These are phyloP conservation scores for Scheffersomyces coipomensis DNA, from an alignment of 805 yeast species.

Conservation along the genomic window DNA sequence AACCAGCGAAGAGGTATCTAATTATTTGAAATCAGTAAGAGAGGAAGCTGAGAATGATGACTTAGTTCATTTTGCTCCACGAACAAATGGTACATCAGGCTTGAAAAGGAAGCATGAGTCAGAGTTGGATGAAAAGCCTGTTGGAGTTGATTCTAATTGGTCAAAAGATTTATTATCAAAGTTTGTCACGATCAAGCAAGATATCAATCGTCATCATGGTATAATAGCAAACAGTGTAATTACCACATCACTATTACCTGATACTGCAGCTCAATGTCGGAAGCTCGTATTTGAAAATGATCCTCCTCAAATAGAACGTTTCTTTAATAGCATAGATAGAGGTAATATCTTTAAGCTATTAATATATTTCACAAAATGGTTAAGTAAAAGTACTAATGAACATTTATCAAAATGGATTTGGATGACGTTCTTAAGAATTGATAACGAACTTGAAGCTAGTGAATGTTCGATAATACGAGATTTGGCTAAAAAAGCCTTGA, in stretches of 20 bases:
- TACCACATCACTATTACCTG: neutral
- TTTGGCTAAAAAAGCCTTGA: slow-evolving; percentile 37
- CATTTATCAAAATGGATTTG: slow-evolving; percentile 36
- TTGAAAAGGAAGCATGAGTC: neutral
- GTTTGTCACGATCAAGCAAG: slow-evolving; percentile 2
- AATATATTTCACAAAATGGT: slow-evolving; percentile 36
- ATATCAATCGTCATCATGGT: neutral
- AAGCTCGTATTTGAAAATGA: slow-evolving; percentile 21
- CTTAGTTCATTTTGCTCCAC: slow-evolving; percentile 10
- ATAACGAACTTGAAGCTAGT: slow-evolving; percentile 27
- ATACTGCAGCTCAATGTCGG: slow-evolving; percentile 25
- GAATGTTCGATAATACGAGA: slow-evolving; percentile 35
- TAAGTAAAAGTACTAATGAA: slow-evolving; percentile 25
- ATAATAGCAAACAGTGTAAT: neutral
- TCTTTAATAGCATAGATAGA: slow-evolving; percentile 23
- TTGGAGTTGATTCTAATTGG: slow-evolving; percentile 6
- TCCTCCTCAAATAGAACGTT: slow-evolving; percentile 25
- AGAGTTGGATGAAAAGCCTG: neutral
- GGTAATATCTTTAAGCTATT: slow-evolving; percentile 32
- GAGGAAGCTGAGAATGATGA: slow-evolving; percentile 27
- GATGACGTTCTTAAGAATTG: slow-evolving; percentile 31
- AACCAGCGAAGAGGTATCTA: neutral
- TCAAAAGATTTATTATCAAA: slow-evolving; percentile 5
- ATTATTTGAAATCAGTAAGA: slow-evolving; percentile 27
- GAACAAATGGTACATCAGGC: neutral